These are phyloP conservation scores for Aphanomyces astaci DNA, from an alignment of 352 stramenopile genomes.

Conservation along the genomic window DNA sequence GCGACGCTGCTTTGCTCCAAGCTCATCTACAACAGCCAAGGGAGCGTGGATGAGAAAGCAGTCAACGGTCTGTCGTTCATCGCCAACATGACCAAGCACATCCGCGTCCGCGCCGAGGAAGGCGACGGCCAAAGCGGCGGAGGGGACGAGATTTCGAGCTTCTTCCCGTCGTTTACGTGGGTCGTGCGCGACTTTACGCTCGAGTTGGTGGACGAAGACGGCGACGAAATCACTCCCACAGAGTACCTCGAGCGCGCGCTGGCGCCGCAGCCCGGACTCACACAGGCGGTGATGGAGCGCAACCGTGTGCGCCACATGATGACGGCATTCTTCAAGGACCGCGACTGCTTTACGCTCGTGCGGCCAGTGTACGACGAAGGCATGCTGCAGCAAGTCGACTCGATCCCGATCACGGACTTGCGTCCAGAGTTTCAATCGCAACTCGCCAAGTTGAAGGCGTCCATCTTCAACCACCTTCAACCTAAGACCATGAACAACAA, in stretches of 20 bases:
- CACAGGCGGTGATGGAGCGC: slow-evolving; percentile 53
- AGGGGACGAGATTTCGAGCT: slow-evolving; percentile 69
- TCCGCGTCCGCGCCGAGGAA: slow-evolving; percentile 56
- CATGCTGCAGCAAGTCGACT: slow-evolving; percentile 68
- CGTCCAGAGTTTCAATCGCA: slow-evolving; percentile 71
- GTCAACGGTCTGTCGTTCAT: slow-evolving; percentile 82
- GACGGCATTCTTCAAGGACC: slow-evolving; percentile 77
- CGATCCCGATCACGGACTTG: slow-evolving; percentile 51
- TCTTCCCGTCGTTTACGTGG: slow-evolving; percentile 86
- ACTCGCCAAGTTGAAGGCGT: slow-evolving; percentile 50
- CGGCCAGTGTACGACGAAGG: slow-evolving; percentile 72
- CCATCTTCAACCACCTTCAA: slow-evolving; percentile 63
- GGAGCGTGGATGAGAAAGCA: slow-evolving; percentile 77
- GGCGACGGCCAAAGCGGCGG: slow-evolving; percentile 27
- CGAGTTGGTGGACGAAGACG: slow-evolving; percentile 78
- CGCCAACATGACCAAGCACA: slow-evolving; percentile 79
- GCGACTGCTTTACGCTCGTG: slow-evolving; percentile 74
- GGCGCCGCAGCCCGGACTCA: slow-evolving; percentile 53
- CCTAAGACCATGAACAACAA: slow-evolving; percentile 82
- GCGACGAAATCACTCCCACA: slow-evolving; percentile 59
- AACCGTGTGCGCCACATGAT: slow-evolving; percentile 78
- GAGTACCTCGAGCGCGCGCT: slow-evolving; percentile 80
- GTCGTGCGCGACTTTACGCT: slow-evolving; percentile 84
- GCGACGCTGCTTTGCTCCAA: slow-evolving; percentile 78
- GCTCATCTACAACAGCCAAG: slow-evolving; percentile 84